Conservation (phyloP, 768 basidiomycete genomes). For the Rossbeevera mucosa region DNA sequence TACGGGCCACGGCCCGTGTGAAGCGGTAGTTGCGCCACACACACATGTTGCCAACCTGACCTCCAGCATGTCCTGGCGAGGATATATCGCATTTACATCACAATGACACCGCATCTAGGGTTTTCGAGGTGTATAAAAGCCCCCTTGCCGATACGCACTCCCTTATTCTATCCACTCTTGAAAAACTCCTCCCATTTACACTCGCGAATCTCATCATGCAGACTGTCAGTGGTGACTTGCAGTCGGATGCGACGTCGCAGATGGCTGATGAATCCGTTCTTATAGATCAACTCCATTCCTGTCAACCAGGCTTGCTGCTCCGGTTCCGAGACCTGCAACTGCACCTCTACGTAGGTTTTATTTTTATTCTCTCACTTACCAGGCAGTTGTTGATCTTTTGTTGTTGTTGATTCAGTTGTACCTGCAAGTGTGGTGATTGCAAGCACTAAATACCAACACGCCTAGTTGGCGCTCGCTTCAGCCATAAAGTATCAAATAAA, state of each 20-base stretch:
- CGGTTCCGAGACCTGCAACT: constrained; percentile 5
- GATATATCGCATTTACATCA: not conserved
- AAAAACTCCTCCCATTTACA: constrained; percentile 1
- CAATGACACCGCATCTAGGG: not conserved
- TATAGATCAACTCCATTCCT: constrained; percentile 8
- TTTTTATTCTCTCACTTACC: not conserved
- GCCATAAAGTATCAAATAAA: not conserved
- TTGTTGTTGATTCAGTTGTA: constrained; percentile 6
- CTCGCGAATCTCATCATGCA: constrained; percentile 12
- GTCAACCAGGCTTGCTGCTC: constrained; percentile 21
- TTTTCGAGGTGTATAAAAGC: constrained; percentile 6
- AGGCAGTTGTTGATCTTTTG: not conserved
- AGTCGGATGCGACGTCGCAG: not conserved
- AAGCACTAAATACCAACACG: constrained; percentile 11
- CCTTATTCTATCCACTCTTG: not conserved
- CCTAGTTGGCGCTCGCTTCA: not conserved
- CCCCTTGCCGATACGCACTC: not conserved
- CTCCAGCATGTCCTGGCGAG: not conserved
- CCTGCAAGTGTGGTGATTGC: constrained; percentile 20
- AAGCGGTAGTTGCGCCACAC: not conserved
- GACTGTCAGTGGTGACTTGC: constrained; percentile 8
- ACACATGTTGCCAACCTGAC: not conserved
- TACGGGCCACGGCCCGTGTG: not conserved
- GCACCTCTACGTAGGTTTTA: constrained; percentile 10
- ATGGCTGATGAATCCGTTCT: not conserved